phyloP scores from a whole-genome alignment of 2,329 filamentous ascomycete genomes.

The Xylaria sp. region DNA sequence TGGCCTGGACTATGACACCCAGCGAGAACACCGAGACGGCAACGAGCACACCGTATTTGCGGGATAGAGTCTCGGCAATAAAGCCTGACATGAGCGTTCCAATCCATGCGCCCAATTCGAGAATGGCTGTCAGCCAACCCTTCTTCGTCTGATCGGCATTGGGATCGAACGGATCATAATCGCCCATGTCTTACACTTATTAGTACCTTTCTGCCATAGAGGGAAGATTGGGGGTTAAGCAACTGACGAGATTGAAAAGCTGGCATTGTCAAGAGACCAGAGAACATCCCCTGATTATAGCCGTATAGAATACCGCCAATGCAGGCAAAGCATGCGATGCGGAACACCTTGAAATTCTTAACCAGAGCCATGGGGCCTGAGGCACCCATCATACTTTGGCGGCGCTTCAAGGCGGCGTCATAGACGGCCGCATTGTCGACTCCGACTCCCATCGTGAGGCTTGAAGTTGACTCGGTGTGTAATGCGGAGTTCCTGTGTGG shows the following conservation, averaged over 20 bases:
- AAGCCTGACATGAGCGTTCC: slow-evolving; percentile 76
- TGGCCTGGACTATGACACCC: slow-evolving; percentile 75
- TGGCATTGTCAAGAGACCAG: slow-evolving; percentile 72
- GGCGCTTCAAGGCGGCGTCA: slow-evolving; percentile 56
- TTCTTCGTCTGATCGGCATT: slow-evolving; percentile 64
- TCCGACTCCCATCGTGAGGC: slow-evolving; percentile 34
- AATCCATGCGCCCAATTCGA: slow-evolving; percentile 82
- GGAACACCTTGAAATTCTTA: slow-evolving; percentile 70
- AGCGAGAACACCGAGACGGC: slow-evolving; percentile 75
- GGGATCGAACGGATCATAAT: slow-evolving; percentile 59
- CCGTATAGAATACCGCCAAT: slow-evolving; percentile 73
- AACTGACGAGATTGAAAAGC: slow-evolving; percentile 62
- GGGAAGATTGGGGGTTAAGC: not conserved
- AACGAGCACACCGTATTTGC: slow-evolving; percentile 76
- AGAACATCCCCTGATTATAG: slow-evolving; percentile 82
- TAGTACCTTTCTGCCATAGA: slow-evolving; percentile 1
- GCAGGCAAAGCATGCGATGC: slow-evolving; percentile 71
- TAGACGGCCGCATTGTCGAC: slow-evolving; percentile 52
- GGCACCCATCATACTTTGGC: slow-evolving; percentile 56
- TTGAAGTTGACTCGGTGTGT: not conserved
- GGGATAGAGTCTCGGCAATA: slow-evolving; percentile 74
- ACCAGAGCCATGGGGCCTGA: slow-evolving; percentile 59
- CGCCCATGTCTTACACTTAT: slow-evolving; percentile 62
- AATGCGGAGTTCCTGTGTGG: not conserved
- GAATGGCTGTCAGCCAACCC: slow-evolving; percentile 72